Evolutionary conservation across 2,329 filamentous ascomycete genomes (phyloP), one percentile per base, ranked within the genome.

Genomic region (Nemania abortiva): DNA sequence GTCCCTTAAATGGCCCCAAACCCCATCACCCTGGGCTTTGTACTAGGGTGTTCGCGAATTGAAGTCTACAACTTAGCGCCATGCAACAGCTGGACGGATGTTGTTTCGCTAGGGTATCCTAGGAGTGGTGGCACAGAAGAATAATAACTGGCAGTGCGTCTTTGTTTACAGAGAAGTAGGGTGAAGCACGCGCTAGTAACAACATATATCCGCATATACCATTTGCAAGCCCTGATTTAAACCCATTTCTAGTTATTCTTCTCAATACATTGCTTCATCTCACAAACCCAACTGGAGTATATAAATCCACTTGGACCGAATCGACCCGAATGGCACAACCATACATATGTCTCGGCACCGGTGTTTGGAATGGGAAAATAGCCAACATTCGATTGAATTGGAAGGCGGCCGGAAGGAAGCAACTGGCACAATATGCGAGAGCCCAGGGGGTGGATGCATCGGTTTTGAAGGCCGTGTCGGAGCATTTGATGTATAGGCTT

Each of bases 401-500:
- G 62, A 57, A 18, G 20, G 1, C 2, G 1, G 10, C 24, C 20
- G 62, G 20, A 15, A 57, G 37, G 29, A 29, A 4, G 27, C 47
- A 50, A 42, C 18, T 64, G 5, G 29, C 15, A 2, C 7, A 34
- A 22, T 24, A 50, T 45, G 53, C 62, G 2, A 39, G 7, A 11
- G 22, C 52, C 6, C 53, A 57, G 22, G 45, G 45, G 20, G 54
- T 52, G n/a, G 29, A 58, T 18, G 20, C 15, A 13, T 50, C 15
- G 9, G 29, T 64, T 42, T 52, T 64, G 22, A 64, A 64, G 57
- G 54, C 20, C n/a, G 22, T 31, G 39, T 39, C 62, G 22, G 62
- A 64, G 22, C 62, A 58, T 7, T 42, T 64, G 29, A 42, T 58
- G 20, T 64, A 42, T 45, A 13, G 24, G 54, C 54, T 64, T n/a